Evolutionary conservation across 306 rosid genomes (phyloP).

Genomic region (Delonix regia): DNA sequence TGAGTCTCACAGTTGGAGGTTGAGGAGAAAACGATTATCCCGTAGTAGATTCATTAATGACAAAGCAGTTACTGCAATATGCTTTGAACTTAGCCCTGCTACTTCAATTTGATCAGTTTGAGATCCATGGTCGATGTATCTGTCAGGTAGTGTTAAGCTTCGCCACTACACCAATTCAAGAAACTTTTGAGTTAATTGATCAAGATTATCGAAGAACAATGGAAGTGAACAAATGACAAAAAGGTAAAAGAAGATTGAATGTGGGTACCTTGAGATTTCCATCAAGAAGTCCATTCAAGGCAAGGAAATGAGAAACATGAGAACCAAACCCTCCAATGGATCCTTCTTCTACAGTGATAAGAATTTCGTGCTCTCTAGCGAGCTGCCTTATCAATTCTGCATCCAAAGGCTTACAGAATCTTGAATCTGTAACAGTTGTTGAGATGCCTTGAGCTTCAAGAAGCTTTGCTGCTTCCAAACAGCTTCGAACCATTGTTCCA

Average conservation of each 20-base stretch:
- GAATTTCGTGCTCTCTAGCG: constrained; percentile 47
- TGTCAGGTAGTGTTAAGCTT: constrained; percentile 50
- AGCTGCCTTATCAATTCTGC: constrained; percentile 42
- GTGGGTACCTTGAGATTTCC: constrained; percentile 53
- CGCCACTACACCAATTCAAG: constrained; percentile 43
- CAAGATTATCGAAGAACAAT: not conserved
- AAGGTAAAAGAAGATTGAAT: not conserved
- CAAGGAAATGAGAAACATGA: constrained; percentile 52
- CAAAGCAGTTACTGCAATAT: constrained; percentile 47
- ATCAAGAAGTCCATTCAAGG: constrained; percentile 50
- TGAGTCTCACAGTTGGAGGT: not conserved
- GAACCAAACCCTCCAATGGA: constrained; percentile 53
- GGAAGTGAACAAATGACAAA: no score
- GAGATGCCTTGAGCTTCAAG: constrained; percentile 38
- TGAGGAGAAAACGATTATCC: constrained; percentile 26
- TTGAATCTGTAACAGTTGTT: constrained; percentile 52
- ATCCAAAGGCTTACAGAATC: constrained; percentile 59
- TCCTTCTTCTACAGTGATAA: constrained; percentile 12
- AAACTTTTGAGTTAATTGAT: not conserved
- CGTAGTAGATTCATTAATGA: constrained; percentile 32
- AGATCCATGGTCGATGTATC: constrained; percentile 58
- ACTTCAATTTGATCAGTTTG: constrained; percentile 45
- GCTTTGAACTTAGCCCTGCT: constrained; percentile 54
- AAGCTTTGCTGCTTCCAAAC: constrained; percentile 47
- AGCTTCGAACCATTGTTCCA: constrained; percentile 46